Evolutionary conservation across 192 early-diverging fungal species (phyloP).

Genomic region (Mortierella antarctica): DNA sequence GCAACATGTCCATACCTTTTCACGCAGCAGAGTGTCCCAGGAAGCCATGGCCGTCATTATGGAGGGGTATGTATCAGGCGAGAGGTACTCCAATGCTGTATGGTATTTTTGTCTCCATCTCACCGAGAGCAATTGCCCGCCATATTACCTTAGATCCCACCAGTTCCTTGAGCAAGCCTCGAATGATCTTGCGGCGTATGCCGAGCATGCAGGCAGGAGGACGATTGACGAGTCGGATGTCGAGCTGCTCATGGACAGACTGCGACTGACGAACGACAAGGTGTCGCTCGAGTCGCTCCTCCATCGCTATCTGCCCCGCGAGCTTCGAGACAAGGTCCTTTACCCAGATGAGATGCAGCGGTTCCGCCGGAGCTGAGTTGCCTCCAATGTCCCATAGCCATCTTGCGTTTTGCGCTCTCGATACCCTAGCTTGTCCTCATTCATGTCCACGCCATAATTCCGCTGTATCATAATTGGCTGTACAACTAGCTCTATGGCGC

Average conservation of each 20-base stretch:
- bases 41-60: constrained; percentile 53
- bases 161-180: constrained; percentile 54
- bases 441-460: no score
- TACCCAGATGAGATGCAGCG: constrained; percentile 34
- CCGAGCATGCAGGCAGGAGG: constrained; percentile 48
- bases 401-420: no score
- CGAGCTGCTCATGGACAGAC: constrained; percentile 11
- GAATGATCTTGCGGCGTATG: constrained; percentile 53
- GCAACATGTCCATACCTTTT: constrained; percentile 44
- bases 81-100: not conserved
- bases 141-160: constrained; percentile 27
- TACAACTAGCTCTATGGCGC: no score
- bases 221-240: constrained; percentile 55
- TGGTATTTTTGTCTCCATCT: not conserved
- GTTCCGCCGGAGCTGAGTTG: constrained; percentile 13
- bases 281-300: constrained; percentile 49
- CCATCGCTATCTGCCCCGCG: constrained; percentile 48
- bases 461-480: no score
- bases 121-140: not conserved
- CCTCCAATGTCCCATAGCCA: no score
- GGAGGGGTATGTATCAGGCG: constrained; percentile 44
- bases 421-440: no score
- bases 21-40: constrained; percentile 37
- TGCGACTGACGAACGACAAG: constrained; percentile 43
- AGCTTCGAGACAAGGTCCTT: constrained; percentile 49